These are phyloP conservation scores for Flagelloscypha sp. DNA, from an alignment of 768 basidiomycete genomes.

Conservation along the genomic window DNA sequence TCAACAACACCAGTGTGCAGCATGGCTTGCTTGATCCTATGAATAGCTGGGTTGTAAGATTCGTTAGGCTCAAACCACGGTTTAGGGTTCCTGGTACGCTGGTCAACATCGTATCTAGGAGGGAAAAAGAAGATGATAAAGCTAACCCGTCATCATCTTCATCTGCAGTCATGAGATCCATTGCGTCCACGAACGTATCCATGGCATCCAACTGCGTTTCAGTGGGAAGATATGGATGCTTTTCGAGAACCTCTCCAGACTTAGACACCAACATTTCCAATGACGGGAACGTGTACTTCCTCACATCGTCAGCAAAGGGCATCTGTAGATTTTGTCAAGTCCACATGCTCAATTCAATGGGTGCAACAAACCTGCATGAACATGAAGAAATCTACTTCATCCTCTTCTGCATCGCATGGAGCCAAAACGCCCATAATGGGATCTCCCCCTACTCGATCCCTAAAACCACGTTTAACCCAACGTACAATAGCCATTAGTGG, in stretches of 20 bases:
- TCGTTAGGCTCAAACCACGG: slow-evolving; percentile 73
- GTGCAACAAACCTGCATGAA: slow-evolving; percentile 65
- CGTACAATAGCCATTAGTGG: slow-evolving; percentile 77
- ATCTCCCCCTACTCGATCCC: too few species aligned
- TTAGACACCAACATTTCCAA: slow-evolving; percentile 65
- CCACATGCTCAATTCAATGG: too few species aligned
- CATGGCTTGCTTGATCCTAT: slow-evolving; percentile 88
- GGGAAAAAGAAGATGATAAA: slow-evolving; percentile 1
- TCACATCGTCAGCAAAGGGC: slow-evolving; percentile 92
- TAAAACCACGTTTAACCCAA: slow-evolving; percentile 69
- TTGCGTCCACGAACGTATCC: slow-evolving; percentile 79
- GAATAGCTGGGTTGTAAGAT: slow-evolving; percentile 85
- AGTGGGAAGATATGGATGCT: slow-evolving; percentile 81
- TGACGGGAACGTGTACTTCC: slow-evolving; percentile 80
- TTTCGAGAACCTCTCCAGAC: slow-evolving; percentile 62
- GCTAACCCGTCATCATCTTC: slow-evolving; percentile 69
- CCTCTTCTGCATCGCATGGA: slow-evolving; percentile 53
- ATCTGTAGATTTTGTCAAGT: slow-evolving; percentile 45
- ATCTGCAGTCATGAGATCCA: slow-evolving; percentile 77
- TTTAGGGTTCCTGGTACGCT: slow-evolving; percentile 37
- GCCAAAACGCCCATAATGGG: slow-evolving; percentile 80
- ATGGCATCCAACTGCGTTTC: slow-evolving; percentile 71
- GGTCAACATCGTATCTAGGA: slow-evolving; percentile 2
- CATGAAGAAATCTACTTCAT: slow-evolving; percentile 68
- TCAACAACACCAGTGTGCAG: slow-evolving; percentile 78